These are phyloP conservation scores for Ceraceosorus guamensis DNA, from an alignment of 1,284 basidiomycete species.

Conservation along the genomic window DNA sequence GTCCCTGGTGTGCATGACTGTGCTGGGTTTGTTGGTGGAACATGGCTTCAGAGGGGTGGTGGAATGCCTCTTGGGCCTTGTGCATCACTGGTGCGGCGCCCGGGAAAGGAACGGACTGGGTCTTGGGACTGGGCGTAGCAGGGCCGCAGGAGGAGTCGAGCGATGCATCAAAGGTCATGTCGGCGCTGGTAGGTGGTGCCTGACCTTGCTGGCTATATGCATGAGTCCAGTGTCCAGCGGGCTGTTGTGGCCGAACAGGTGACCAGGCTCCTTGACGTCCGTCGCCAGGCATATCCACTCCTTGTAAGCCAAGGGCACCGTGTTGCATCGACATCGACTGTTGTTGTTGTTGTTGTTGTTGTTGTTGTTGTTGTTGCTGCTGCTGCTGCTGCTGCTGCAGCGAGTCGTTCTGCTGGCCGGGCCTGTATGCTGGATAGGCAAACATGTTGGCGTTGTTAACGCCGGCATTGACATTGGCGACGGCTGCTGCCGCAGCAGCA, in stretches of 20 bases:
- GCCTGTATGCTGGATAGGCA: not conserved
- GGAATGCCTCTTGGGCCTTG: not conserved
- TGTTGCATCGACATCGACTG: not conserved
- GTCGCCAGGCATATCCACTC: not conserved
- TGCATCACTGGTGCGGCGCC: not conserved
- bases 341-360: not conserved
- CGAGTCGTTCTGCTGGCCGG: not conserved
- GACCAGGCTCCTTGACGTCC: not conserved
- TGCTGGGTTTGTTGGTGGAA: not conserved
- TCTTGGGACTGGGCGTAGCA: conserved; percentile 5
- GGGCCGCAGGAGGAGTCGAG: conserved; percentile 9
- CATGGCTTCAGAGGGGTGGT: not conserved
- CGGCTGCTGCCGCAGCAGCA: not conserved
- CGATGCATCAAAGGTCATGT: conserved; percentile 5
- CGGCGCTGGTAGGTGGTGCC: not conserved
- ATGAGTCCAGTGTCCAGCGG: not conserved
- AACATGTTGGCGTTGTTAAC: not conserved
- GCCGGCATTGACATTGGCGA: no score
- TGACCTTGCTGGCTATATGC: not conserved
- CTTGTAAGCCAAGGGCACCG: not conserved
- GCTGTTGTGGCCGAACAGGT: not conserved
- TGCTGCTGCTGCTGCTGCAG: conserved; percentile 4
- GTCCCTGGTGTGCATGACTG: not conserved
- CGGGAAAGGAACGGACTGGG: not conserved
- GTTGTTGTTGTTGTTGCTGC: no score